These are phyloP conservation scores for Fraxinus velutina DNA, from an alignment of 305 asterid genomes.

Conservation along the genomic window DNA sequence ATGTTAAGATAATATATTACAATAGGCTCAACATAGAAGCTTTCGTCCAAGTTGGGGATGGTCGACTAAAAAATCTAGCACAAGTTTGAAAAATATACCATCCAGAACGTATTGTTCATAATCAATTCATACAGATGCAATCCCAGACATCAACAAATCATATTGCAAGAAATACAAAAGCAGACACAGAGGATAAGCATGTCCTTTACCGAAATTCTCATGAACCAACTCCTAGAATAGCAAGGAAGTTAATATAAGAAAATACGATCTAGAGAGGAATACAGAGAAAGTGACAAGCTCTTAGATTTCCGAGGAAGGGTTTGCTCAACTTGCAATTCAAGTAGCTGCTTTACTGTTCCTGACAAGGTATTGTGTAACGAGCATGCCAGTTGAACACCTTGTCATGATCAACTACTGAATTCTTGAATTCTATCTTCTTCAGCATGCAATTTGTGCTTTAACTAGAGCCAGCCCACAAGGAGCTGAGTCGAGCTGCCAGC, in stretches of 20 bases:
- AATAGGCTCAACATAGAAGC: background rate
- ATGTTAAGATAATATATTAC: background rate
- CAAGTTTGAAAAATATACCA: background rate
- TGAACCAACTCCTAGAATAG: background rate
- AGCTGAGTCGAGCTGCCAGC: slow-evolving; percentile 78
- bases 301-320: background rate
- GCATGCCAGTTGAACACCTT: background rate
- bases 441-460: slow-evolving; percentile 18
- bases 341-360: background rate
- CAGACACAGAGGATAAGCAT: background rate
- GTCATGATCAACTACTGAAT: background rate
- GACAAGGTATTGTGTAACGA: background rate
- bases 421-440: background rate
- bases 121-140: background rate
- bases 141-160: background rate
- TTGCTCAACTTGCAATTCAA: background rate
- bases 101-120: background rate
- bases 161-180: background rate
- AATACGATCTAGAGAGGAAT: background rate
- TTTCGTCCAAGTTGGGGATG: background rate
- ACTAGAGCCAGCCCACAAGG: slow-evolving; percentile 57
- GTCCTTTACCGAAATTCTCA: background rate
- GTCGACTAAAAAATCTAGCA: background rate
- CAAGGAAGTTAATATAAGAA: background rate
- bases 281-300: background rate